Evolutionary conservation across 169 alveolate genomes (phyloP), one percentile per base, ranked within the genome.

Genomic region (Babesia bigemina): DNA sequence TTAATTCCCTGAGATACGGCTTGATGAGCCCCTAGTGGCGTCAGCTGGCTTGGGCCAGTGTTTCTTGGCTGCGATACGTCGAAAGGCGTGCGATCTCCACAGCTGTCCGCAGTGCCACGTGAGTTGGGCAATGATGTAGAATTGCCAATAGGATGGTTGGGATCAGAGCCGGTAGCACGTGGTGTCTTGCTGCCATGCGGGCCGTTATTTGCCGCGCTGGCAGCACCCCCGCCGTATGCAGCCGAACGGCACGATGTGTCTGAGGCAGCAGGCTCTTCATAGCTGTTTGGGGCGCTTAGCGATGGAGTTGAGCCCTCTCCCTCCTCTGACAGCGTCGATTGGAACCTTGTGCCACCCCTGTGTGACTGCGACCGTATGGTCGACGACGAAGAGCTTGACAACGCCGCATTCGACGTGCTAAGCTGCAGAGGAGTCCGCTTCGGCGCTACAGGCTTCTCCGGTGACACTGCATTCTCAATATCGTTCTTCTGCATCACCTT

Each of bases 361-460:
- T 36, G 53, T 19, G 33, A 0, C 28, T 11, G 9, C 8, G 70
- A 44, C 36, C 56, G 52, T 29, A 26, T 8, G n/a, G 45, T 12
- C 4, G 50, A 36, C 17, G 50, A 45, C 13, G 70, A 17, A 24
- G 58, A n/a, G 57, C 65, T 67, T 17, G 76, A 50, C 2, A 42
- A n/a, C 0, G 53, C 58, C 8, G 76, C 26, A 29, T 26, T 16
- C 2, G 67, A 39, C 9, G 56, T 28, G 36, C 63, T 50, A 21
- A 67, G 65, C 1, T 63, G 53, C 11, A 81, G 61, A 3, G 85
- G 83, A 39, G 48, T 74, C 39, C 75, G 84, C 56, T 26, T 42
- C 9, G 74, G 79, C 13, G 55, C 52, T 8, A 67, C 24, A 21
- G 84, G 50, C 28, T 45, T 65, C 52, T 52, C 66, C 12, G 75